phyloP scores from a whole-genome alignment of 169 alveolate species.

The Cardiosporidium cionae region DNA sequence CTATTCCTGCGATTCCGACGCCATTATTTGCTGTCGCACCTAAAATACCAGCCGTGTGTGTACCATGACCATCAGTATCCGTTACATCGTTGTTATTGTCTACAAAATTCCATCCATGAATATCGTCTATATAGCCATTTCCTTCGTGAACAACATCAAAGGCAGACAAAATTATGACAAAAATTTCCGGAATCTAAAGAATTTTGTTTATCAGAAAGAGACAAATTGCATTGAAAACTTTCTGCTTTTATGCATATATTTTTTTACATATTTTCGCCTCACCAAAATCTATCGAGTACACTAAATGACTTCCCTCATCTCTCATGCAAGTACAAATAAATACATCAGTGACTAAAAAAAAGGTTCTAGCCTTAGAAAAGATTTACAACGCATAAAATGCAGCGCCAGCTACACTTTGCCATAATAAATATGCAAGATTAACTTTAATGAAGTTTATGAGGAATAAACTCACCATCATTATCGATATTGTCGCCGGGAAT shows the following conservation, averaged over 20 bases:
- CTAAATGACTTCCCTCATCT: neutral
- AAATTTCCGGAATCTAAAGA: no score
- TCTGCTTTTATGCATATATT: neutral
- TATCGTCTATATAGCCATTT: slow-evolving; percentile 52
- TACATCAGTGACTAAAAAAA: neutral
- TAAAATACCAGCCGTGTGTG: slow-evolving; percentile 56
- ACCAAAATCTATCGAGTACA: neutral
- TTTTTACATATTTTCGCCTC: neutral
- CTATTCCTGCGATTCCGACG: slow-evolving; percentile 37
- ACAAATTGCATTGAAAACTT: neutral
- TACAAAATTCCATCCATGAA: slow-evolving; percentile 51
- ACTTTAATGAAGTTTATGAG: no score
- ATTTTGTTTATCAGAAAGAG: no score
- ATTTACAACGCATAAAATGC: neutral
- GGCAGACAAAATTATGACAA: neutral
- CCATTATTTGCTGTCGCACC: slow-evolving; percentile 49
- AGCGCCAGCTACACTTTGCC: neutral
- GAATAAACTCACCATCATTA: no score
- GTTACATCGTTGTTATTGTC: slow-evolving; percentile 40
- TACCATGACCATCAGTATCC: slow-evolving; percentile 59
- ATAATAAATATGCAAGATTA: no score
- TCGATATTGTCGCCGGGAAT: neutral
- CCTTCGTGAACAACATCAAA: slow-evolving; percentile 38
- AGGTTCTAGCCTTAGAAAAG: neutral
- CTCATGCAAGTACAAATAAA: neutral